Base-by-base conservation (phyloP, 495 filamentous ascomycete genomes). In the Usnea hakonensis region DNA sequence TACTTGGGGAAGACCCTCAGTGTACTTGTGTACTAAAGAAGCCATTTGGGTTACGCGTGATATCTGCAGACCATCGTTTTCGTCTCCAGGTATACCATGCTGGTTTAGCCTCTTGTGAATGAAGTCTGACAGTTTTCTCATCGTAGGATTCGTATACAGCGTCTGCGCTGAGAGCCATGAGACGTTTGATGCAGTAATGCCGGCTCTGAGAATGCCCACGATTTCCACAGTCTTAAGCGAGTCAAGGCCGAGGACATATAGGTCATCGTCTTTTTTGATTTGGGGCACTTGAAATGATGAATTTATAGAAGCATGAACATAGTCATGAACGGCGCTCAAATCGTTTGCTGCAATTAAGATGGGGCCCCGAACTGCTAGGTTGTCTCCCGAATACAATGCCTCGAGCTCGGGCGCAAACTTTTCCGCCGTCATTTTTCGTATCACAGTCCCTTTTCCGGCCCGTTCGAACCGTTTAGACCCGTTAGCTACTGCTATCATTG, bases 381-480 rank as follows among this genome's bases (percentile, higher is more conserved):
- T 67, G 5, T 63, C 46, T 21, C 71, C 69, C 1, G 67, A 58
- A 48, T 80, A 79, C 11, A 79, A 9, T 30, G 56, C 33, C 7
- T 60, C 57, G 16, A 64, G 40, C 62, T 64, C 62, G 5, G 36
- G 8, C 21, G 56, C 57, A 37, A 60, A 64, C 13, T 60, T 60
- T 13, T 60, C 56, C 26, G 56, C 53, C 0, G 79, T 80, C n/a
- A 68, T 57, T 11, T 74, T 72, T 11, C 83, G 75, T 64, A 81
- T 76, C 7, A 85, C 70, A 3, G 79, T 82, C 0, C 83, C 85
- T 69, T 88, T 87, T 0, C 74, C 75, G 1, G 84, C 77, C 26
- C 55, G 58, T 3, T 75, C 68, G 65, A 87, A 83, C 0, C 82
- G 83, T 61, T 61, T 62, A 30, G 28, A 26, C 26, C 28, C 32